Evolutionary conservation across 805 yeast species (phyloP), one percentile per base, ranked within the genome.

Genomic region (Spathaspora gorwiae): DNA sequence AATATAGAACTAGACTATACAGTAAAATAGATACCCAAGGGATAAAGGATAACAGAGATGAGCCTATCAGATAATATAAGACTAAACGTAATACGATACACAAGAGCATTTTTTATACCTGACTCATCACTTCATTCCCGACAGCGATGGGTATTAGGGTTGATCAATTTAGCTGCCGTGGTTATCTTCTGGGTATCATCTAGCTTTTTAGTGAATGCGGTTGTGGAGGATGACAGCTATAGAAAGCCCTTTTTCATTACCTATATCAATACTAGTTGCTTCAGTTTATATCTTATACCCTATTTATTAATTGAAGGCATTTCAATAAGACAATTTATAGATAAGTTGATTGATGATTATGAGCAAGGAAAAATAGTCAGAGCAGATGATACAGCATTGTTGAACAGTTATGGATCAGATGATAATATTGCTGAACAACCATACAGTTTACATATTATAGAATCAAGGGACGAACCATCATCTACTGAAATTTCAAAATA

Each of bases 211-310:
- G 84, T 94, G 33, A 90, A 87, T 62, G 83, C 80, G 37, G 70
- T 88, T 35, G 85, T 88, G 54, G 89, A 83, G 53, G 75, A 78
- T 39, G 79, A 76, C 47, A 68, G 75, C 26, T 94, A 89, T 62
- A 67, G 89, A 40, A 94, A 94, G 65, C 99, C 99, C 13, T 90
- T 89, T 59, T 78, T 90, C 50, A 87, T 94, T 54, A 94, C 99
- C 2, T 94, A 92, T 68, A 64, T 92, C 54, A 94, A 90, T 67
- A 90, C 98, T 0, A 83, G 89, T 1, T 79, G 94, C 4, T 94
- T 94, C 62, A 73, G 80, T 7, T 71, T 92, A 43, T 94, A 92
- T 61, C 68, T 94, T 42, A 60, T 85, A 37, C 92, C 94, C 1
- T 76, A 79, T 49, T 52, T 70, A 50, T 54, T 35, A 45, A 59